These are phyloP conservation scores for Cadophora gregata DNA, from an alignment of 2,329 filamentous ascomycete species.

Conservation along the genomic window DNA sequence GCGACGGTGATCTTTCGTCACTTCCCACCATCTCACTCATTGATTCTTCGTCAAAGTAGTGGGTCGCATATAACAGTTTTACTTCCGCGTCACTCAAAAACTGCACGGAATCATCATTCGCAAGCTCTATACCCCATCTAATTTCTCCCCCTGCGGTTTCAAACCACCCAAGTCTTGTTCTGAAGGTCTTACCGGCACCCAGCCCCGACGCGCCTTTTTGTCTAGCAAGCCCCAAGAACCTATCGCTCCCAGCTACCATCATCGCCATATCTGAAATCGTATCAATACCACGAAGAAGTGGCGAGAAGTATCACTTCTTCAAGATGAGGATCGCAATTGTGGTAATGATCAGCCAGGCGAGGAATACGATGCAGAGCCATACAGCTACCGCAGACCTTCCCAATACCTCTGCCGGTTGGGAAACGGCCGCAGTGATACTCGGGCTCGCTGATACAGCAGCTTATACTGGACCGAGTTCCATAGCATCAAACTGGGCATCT, in stretches of 20 bases:
- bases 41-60: background rate
- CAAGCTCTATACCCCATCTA: slow-evolving; percentile 3
- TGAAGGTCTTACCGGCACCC: background rate
- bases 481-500: background rate
- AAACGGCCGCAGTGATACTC: background rate
- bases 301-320: slow-evolving; percentile 7
- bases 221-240: background rate
- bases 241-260: slow-evolving; percentile 4
- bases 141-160: background rate
- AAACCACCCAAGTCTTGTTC: slow-evolving; percentile 5
- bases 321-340: background rate
- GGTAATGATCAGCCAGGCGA: slow-evolving; percentile 3
- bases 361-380: background rate
- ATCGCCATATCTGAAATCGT: background rate
- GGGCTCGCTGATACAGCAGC: background rate
- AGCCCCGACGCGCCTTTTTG: background rate
- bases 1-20: too few relatives aligned
- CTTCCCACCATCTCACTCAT: too few relatives aligned
- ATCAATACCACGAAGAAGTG: background rate
- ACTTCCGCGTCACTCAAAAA: background rate
- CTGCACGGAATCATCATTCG: slow-evolving; percentile 1
- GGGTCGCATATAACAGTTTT: background rate
- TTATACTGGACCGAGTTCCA: background rate
- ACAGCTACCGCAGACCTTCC: background rate
- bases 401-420: background rate